These are phyloP conservation scores for Fomitiporia mediterranea DNA, from an alignment of 1,284 basidiomycete species.

Conservation along the genomic window DNA sequence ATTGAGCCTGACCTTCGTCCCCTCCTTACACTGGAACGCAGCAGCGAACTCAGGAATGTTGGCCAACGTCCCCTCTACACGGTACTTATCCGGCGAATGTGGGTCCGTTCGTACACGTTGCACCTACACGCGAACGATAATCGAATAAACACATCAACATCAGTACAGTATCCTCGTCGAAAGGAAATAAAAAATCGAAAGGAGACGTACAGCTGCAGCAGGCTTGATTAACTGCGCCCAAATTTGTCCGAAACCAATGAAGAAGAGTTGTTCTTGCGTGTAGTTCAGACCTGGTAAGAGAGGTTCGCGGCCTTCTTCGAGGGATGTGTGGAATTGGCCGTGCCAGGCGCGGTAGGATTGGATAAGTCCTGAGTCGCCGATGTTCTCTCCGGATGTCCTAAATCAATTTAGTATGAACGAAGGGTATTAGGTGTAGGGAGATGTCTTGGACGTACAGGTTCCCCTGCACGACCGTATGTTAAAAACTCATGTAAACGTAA, in stretches of 20 bases:
- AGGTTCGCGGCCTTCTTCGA: constrained; percentile 57
- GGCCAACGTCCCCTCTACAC: constrained; percentile 77
- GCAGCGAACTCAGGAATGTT: constrained; percentile 78
- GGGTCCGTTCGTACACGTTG: constrained; percentile 82
- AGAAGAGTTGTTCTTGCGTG: constrained; percentile 88
- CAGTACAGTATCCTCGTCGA: constrained; percentile 24
- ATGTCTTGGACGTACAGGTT: constrained; percentile 51
- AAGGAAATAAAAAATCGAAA: constrained; percentile 19
- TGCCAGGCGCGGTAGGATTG: constrained; percentile 90
- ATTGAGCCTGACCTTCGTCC: constrained; percentile 50
- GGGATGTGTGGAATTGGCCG: constrained; percentile 52
- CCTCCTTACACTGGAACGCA: constrained; percentile 70
- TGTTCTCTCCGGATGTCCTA: constrained; percentile 86
- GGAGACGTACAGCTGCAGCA: constrained; percentile 56
- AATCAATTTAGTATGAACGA: constrained; percentile 15
- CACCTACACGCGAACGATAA: constrained; percentile 42
- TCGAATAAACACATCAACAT: too few relatives aligned
- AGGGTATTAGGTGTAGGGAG: neutral
- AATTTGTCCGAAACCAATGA: constrained; percentile 77
- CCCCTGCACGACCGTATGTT: constrained; percentile 42
- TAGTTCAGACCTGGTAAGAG: constrained; percentile 81
- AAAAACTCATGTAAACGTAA: constrained; percentile 4
- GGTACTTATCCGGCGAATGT: constrained; percentile 77
- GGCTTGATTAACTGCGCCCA: constrained; percentile 75
- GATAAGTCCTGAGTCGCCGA: constrained; percentile 82